Percentiles rank a stretch among this genome's conserved stretches.
phyloP scores from a whole-genome alignment of 371 early-diverging fungal genomes.

The Rhizopus stolonifer region DNA sequence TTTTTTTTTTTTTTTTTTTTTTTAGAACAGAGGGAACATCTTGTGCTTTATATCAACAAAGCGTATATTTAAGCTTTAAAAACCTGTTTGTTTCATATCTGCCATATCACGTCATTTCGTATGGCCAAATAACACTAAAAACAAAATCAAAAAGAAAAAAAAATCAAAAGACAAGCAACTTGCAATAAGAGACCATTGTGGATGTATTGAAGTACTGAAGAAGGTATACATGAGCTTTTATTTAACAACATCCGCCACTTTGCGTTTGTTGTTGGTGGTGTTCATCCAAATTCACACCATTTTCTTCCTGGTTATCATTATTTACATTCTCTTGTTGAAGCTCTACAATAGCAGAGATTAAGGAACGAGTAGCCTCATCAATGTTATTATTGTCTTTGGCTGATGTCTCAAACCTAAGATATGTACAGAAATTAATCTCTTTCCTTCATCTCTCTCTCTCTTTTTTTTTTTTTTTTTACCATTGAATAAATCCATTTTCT shows the following conservation, averaged over 20 bases:
- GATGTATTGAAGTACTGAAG: too few relatives aligned
- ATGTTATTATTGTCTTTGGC: slow-evolving; percentile 69
- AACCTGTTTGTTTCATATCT: too few relatives aligned
- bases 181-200: too few relatives aligned
- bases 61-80: background rate
- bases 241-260: slow-evolving; percentile 38
- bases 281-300: slow-evolving; percentile 8
- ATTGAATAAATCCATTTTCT: slow-evolving; percentile 58
- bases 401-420: slow-evolving; percentile 61
- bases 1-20: slow-evolving; percentile 7
- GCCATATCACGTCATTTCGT: too few relatives aligned
- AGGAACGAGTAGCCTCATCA: slow-evolving; percentile 60
- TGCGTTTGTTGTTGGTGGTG: slow-evolving; percentile 15
- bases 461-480: slow-evolving; percentile 32
- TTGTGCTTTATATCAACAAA: slow-evolving; percentile 2
- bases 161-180: background rate
- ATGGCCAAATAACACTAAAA: too few relatives aligned
- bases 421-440: too few relatives aligned
- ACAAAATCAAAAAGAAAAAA: too few relatives aligned
- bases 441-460: slow-evolving; percentile 3
- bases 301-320: slow-evolving; percentile 22
- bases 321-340: slow-evolving; percentile 43
- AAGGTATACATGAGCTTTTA: background rate
- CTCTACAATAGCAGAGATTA: slow-evolving; percentile 42
- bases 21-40: too few relatives aligned